phyloP scores from a whole-genome alignment of 306 rosid genomes.

The Gleditsia sinensis region DNA sequence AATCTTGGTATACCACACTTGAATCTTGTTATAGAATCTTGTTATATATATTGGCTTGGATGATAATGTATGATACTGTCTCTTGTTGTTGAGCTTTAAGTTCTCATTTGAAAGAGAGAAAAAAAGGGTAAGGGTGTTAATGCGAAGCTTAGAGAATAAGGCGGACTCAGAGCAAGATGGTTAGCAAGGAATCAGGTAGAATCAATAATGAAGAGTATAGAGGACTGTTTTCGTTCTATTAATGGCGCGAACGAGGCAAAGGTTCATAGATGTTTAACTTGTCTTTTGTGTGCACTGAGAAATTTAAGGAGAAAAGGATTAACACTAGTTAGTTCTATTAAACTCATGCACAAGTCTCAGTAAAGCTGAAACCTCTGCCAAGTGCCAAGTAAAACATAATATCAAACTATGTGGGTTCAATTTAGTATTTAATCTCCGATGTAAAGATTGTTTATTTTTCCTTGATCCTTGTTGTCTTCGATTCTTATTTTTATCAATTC shows the following conservation, averaged over 20 bases:
- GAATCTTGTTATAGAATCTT: no score
- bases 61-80: neutral
- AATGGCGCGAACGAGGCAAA: neutral
- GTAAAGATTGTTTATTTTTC: neutral
- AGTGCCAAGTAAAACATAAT: neutral
- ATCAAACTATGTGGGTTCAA: neutral
- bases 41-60: neutral
- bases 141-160: neutral
- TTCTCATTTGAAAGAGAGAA: neutral
- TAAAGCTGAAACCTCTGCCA: neutral
- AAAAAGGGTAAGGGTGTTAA: neutral
- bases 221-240: neutral
- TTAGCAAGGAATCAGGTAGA: neutral
- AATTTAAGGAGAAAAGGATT: neutral
- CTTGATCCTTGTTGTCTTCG: neutral
- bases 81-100: conserved; percentile 1
- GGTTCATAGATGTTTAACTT: neutral
- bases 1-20: conserved; percentile 48
- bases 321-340: neutral
- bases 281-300: neutral
- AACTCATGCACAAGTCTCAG: neutral
- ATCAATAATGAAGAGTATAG: neutral
- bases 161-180: neutral
- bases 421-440: neutral
- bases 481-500: neutral